Base-by-base conservation (phyloP, 2,329 filamentous ascomycete species). In the Ilyonectria destructans region DNA sequence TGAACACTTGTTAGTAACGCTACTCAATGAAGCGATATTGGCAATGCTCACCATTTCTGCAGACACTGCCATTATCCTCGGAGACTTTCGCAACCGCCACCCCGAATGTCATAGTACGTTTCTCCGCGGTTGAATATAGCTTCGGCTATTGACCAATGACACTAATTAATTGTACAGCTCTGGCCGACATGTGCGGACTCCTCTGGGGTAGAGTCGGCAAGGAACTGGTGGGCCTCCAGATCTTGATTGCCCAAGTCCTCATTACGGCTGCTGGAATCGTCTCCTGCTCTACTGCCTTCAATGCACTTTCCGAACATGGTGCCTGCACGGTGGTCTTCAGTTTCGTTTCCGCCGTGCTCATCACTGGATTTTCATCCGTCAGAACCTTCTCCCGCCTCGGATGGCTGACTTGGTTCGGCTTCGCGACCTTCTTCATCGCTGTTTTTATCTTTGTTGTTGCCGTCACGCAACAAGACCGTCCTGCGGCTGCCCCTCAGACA, bases 351-450 rank as follows among this genome's bases (percentile, higher is more conserved):
- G 69, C 74, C 8, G 67, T 75, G 12, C 49, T 76, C 17, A 73
- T 77, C 51, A 73, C 71, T 10, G 46, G 58, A 7, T 76, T 74
- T 51, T 74, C 75, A 0, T 64, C 66, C 2, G 64, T 77, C 4
- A 65, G 73, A 58, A 77, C 69, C 69, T 79, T 65, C 58, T 77
- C 86, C 2, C 77, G 85, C 9, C 80, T 88, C 0, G 83, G 90
- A 1, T 87, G 89, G 13, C 88, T 88, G 0, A 75, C 77, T 1
- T 79, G 86, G 69, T 74, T 86, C 33, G 85, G 84, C 57, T 89
- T 91, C 75, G 52, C 90, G 2, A 82, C 83, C 17, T 88, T 89
- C 1, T 76, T 84, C 1, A 75, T 90, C 3, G 90, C 90, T 77
- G 83, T 90, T 19, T 78, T 90, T 19, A 87, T 86, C 13, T 90